Base-by-base conservation (phyloP, 331 rosid genomes). In the Quercus tomentella region DNA sequence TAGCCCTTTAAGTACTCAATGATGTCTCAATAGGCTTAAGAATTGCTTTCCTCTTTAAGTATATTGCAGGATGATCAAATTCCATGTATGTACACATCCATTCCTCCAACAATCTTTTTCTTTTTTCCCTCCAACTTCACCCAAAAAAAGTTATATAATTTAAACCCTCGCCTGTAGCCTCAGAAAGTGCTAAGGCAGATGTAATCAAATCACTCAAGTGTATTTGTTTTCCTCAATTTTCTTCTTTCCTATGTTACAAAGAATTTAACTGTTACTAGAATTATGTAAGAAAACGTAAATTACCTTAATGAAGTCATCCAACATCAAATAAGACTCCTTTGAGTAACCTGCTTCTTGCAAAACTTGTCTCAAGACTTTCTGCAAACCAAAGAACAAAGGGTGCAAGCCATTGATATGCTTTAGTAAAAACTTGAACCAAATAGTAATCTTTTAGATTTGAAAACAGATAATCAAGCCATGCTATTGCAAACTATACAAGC, bases 241-340 rank as follows among this genome's bases (percentile, higher is more conserved):
- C 72, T 67, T 35, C 51, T 67, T 31, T 30, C 18, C 25, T 31
- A 16, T n/a, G 37, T 7, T 33, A 51, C 37, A 25, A 37, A 75
- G 73, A 73, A 43, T 69, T 52, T 23, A 77, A 76, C 71, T 75
- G 58, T 43, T 25, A 73, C 23, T 70, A 14, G 23, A 85, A 68
- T 75, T 63, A 77, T 37, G 15, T 5, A 26, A 68, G 37, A 37
- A 55, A 80, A 68, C 35, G 62, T 45, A 62, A 78, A 21, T 33
- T 70, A 93, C 98, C 99, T 89, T 91, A 56, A 84, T 37, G 87
- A 92, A 92, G 87, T 91, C 97, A 31, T 88, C 90, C 81, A 90
- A 79, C 70, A 86, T 82, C 76, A 95, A 88, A 83, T 75, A 85
- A 57, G 93, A 88, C 56, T 84, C 92, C 86, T 87, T 87, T 31